phyloP scores from a whole-genome alignment of 2,329 filamentous ascomycete genomes.

The Hymenoscyphus infarciens region DNA sequence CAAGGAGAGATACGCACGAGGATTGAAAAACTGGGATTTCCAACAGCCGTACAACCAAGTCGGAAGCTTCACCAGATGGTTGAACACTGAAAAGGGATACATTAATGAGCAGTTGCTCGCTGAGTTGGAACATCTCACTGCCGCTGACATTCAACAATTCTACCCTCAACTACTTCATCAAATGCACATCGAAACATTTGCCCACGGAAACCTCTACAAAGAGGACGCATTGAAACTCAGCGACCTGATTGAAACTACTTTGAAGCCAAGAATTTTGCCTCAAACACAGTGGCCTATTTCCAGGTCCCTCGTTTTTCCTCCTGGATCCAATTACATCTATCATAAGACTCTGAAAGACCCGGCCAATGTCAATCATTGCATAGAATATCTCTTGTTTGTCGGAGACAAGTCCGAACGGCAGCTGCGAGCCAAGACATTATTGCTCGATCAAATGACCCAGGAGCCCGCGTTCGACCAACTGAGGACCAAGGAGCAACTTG shows the following conservation, averaged over 20 bases:
- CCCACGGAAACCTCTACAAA: constrained; percentile 90
- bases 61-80: constrained; percentile 74
- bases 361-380: constrained; percentile 83
- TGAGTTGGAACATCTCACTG: constrained; percentile 71
- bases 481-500: constrained; percentile 93
- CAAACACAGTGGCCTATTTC: constrained; percentile 75
- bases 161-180: constrained; percentile 78
- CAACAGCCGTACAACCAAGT: constrained; percentile 89
- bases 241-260: constrained; percentile 71
- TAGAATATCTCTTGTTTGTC: constrained; percentile 73
- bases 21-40: constrained; percentile 81
- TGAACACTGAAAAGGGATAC: constrained; percentile 73
- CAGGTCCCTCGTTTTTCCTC: constrained; percentile 72
- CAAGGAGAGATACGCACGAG: constrained; percentile 76
- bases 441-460: constrained; percentile 86
- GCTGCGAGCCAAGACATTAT: constrained; percentile 70
- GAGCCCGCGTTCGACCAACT: constrained; percentile 94
- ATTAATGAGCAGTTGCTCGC: constrained; percentile 75
- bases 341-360: constrained; percentile 77
- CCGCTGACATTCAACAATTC: constrained; percentile 71
- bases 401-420: constrained; percentile 66
- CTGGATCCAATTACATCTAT: constrained; percentile 80
- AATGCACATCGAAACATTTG: constrained; percentile 81
- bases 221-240: constrained; percentile 86
- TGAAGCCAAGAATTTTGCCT: constrained; percentile 72